Evolutionary conservation across 768 basidiomycete species (phyloP).

Genomic region (Melanogaster broomeanus): DNA sequence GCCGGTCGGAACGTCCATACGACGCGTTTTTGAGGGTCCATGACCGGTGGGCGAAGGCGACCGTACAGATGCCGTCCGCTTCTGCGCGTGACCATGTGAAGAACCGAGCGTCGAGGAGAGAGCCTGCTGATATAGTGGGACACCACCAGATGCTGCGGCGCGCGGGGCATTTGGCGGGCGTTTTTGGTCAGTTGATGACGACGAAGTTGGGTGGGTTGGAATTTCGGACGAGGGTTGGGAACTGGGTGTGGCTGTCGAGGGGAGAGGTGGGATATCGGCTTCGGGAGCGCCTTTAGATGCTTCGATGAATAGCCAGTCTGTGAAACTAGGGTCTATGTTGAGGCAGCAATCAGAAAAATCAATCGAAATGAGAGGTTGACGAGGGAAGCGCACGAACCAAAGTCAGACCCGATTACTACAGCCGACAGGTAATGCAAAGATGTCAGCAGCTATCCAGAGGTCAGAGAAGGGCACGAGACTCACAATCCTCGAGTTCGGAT

Average conservation of each 20-base stretch:
- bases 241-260: constrained; percentile 27
- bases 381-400: constrained; percentile 49
- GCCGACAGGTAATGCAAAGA: not conserved
- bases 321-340: constrained; percentile 72
- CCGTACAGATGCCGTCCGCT: constrained; percentile 64
- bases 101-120: constrained; percentile 60
- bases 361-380: not conserved
- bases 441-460: constrained; percentile 16
- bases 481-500: constrained; percentile 83
- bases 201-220: constrained; percentile 20
- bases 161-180: constrained; percentile 52
- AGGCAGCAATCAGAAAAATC: constrained; percentile 2
- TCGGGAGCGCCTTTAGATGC: constrained; percentile 70
- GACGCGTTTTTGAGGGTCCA: constrained; percentile 69
- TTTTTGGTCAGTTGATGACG: constrained; percentile 15
- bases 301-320: constrained; percentile 85
- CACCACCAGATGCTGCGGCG: constrained; percentile 32
- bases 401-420: constrained; percentile 77
- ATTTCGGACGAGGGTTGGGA: constrained; percentile 31
- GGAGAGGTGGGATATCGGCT: constrained; percentile 38
- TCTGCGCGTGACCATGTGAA: constrained; percentile 51
- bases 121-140: constrained; percentile 70
- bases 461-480: constrained; percentile 8
- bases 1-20: constrained; percentile 79
- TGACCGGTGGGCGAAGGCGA: constrained; percentile 64